Percentiles rank a stretch among this genome's conserved stretches.
phyloP scores from a whole-genome alignment of 2,329 filamentous ascomycete species.

The Bipolaris oryzae region DNA sequence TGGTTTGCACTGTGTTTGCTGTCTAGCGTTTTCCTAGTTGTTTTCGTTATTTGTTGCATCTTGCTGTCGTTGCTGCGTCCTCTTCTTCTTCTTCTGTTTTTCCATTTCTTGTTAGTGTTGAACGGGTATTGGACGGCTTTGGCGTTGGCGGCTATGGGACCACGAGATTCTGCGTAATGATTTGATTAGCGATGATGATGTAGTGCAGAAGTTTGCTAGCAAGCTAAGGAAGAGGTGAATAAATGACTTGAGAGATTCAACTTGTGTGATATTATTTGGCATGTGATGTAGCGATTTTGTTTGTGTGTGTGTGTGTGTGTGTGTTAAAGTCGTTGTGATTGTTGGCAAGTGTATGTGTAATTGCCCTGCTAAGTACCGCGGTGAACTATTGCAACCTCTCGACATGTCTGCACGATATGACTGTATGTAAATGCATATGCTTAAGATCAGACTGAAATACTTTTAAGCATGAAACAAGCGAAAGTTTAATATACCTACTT shows the following conservation, averaged over 20 bases:
- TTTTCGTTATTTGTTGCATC: neutral
- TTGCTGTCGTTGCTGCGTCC: slow-evolving; percentile 4
- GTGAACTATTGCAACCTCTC: too few relatives aligned
- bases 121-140: slow-evolving; percentile 8
- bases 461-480: too few relatives aligned
- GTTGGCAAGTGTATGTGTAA: too few relatives aligned
- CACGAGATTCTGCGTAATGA: slow-evolving; percentile 38
- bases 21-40: neutral
- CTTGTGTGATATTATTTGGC: neutral
- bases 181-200: slow-evolving; percentile 19
- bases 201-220: slow-evolving; percentile 9
- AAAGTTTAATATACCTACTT: too few relatives aligned
- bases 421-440: too few relatives aligned
- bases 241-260: neutral
- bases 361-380: too few relatives aligned
- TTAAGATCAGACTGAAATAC: too few relatives aligned
- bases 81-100: neutral
- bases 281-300: neutral
- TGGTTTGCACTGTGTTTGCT: neutral
- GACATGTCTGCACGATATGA: too few relatives aligned
- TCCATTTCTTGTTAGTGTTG: slow-evolving; percentile 15
- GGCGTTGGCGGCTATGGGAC: slow-evolving; percentile 14
- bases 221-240: neutral
- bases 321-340: neutral
- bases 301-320: neutral